Percentiles rank a stretch among this genome's conserved stretches.
Conservation (phyloP, 192 early-diverging fungal genomes). For the Linnemannia elongata region DNA sequence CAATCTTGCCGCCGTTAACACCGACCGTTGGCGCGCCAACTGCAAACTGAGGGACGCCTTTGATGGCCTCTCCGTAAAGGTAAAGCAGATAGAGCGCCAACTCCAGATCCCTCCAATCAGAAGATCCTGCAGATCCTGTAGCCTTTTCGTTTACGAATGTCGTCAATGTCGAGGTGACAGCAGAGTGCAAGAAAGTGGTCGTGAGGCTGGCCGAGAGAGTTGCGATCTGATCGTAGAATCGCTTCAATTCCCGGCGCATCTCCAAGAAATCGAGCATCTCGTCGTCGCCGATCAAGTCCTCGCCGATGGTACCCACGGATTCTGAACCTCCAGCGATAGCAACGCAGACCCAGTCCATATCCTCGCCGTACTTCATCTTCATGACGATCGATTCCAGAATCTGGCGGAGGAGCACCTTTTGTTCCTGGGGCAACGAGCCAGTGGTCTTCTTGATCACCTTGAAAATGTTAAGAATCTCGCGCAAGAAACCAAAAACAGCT, state of each 20-base stretch:
- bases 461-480: constrained; percentile 73
- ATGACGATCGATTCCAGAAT: constrained; percentile 78
- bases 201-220: constrained; percentile 75
- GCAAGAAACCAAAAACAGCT: constrained; percentile 83
- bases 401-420: constrained; percentile 64
- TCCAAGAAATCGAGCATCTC: constrained; percentile 65
- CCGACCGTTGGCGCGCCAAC: constrained; percentile 43
- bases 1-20: constrained; percentile 43
- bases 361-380: constrained; percentile 94
- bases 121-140: constrained; percentile 33
- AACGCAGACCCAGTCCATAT: constrained; percentile 74
- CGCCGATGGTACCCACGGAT: constrained; percentile 46
- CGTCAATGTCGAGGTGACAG: constrained; percentile 74
- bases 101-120: constrained; percentile 82
- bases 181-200: constrained; percentile 68
- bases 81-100: constrained; percentile 80
- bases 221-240: constrained; percentile 83
- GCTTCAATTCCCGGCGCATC: constrained; percentile 62
- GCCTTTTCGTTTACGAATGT: constrained; percentile 66
- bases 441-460: constrained; percentile 70
- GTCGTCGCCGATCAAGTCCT: constrained; percentile 58
- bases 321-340: constrained; percentile 48
- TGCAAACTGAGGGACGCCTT: constrained; percentile 63
- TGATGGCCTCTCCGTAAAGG: constrained; percentile 78
- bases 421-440: constrained; percentile 58